A percentile compares a stretch with the other conserved stretches of the same genome.
Conservation (phyloP, 2,329 filamentous ascomycete genomes). For the Fusarium caatingaense region DNA sequence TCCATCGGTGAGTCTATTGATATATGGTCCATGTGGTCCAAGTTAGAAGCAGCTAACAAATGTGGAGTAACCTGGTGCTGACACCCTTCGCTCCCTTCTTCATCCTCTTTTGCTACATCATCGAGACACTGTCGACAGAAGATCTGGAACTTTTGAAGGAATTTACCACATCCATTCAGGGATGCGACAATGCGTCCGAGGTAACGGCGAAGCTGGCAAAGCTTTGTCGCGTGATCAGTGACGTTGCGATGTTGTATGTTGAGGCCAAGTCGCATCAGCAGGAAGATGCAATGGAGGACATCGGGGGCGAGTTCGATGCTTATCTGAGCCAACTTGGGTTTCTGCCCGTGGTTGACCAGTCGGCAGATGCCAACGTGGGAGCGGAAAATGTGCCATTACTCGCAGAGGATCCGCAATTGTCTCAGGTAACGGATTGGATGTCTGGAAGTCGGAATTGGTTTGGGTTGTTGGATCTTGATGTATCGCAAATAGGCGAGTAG, state of each 20-base stretch:
- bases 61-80: conserved; percentile 61
- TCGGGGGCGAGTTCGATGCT: conserved; percentile 71
- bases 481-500: conserved; percentile 56
- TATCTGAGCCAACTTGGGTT: conserved; percentile 74
- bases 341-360: conserved; percentile 58
- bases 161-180: conserved; percentile 68
- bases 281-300: conserved; percentile 59
- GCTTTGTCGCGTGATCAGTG: conserved; percentile 71
- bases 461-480: conserved; percentile 71
- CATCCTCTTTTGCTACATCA: conserved; percentile 67
- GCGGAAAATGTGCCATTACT: neutral
- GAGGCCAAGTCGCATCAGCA: conserved; percentile 66
- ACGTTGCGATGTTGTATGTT: conserved; percentile 70
- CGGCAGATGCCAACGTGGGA: conserved; percentile 29
- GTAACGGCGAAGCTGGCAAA: conserved; percentile 69
- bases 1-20: conserved; percentile 60
- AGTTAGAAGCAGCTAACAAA: conserved; percentile 7
- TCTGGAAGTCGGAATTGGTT: conserved; percentile 73
- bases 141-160: conserved; percentile 67
- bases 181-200: conserved; percentile 64
- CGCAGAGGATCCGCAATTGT: conserved; percentile 46
- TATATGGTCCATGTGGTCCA: neutral
- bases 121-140: conserved; percentile 63
- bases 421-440: conserved; percentile 73
- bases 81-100: conserved; percentile 70